These are phyloP conservation scores for Clathrospora elynae DNA, from an alignment of 2,329 filamentous ascomycete species.

Conservation along the genomic window DNA sequence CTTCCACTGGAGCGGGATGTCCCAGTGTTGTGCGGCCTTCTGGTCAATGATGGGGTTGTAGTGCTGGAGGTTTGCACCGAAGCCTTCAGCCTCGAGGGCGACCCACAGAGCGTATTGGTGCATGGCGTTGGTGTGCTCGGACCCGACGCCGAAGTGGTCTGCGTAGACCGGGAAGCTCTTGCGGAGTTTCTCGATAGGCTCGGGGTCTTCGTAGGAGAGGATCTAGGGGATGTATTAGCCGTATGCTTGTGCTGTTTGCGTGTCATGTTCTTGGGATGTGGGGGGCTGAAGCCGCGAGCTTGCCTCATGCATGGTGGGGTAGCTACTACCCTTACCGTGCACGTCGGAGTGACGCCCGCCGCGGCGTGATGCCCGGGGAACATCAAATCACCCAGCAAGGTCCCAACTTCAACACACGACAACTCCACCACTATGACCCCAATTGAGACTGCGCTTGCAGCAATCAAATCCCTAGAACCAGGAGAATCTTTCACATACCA, in stretches of 20 bases:
- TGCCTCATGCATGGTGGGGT: slow-evolving; percentile 15
- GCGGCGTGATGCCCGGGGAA: too few species aligned
- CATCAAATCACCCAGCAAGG: too few species aligned
- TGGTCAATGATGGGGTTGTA: slow-evolving; percentile 86
- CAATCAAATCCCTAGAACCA: too few species aligned
- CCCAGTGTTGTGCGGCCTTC: slow-evolving; percentile 71
- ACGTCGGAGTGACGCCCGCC: too few species aligned
- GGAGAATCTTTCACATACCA: too few species aligned
- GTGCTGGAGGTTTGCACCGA: slow-evolving; percentile 89
- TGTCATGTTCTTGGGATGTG: slow-evolving; percentile 17
- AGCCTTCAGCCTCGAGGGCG: slow-evolving; percentile 79
- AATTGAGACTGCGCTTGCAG: too few species aligned
- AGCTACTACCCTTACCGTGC: too few species aligned
- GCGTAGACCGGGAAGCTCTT: slow-evolving; percentile 73
- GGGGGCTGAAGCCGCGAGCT: too few species aligned
- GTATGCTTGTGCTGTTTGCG: neutral
- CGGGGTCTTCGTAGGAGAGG: slow-evolving; percentile 84
- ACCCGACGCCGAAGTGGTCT: slow-evolving; percentile 79
- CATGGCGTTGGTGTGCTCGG: slow-evolving; percentile 78
- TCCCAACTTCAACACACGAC: too few species aligned
- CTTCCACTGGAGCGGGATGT: slow-evolving; percentile 72
- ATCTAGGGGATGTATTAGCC: slow-evolving; percentile 53
- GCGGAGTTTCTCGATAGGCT: slow-evolving; percentile 68
- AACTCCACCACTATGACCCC: too few species aligned
- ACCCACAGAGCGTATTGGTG: slow-evolving; percentile 82